phyloP scores from a whole-genome alignment of 2,329 filamentous ascomycete genomes.

The Penicillium sclerotigenum region DNA sequence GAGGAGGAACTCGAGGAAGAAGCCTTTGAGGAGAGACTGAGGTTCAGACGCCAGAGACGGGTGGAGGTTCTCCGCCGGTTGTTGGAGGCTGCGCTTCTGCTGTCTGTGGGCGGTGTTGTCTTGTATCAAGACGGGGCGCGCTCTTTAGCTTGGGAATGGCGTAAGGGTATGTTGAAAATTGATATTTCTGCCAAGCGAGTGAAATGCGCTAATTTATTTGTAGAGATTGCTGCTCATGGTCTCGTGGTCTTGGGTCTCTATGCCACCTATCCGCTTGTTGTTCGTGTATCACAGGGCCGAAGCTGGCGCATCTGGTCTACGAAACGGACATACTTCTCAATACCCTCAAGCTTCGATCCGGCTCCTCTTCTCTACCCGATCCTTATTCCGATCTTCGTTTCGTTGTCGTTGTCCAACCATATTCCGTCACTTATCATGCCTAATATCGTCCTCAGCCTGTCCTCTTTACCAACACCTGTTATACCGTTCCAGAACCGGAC shows the following conservation, averaged over 20 bases:
- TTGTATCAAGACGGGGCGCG: slow-evolving; percentile 33
- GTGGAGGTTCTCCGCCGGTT: slow-evolving; percentile 48
- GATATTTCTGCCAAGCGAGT: not conserved
- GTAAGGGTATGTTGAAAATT: slow-evolving; percentile 32
- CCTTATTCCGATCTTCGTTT: slow-evolving; percentile 70
- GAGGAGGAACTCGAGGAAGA: slow-evolving; percentile 30
- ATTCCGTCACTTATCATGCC: slow-evolving; percentile 64
- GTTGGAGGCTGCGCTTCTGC: slow-evolving; percentile 55
- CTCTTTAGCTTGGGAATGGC: slow-evolving; percentile 36
- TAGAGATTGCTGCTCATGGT: slow-evolving; percentile 37
- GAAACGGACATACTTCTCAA: slow-evolving; percentile 49
- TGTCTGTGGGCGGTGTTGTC: slow-evolving; percentile 50
- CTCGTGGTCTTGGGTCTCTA: slow-evolving; percentile 35
- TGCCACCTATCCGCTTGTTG: slow-evolving; percentile 57
- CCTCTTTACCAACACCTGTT: slow-evolving; percentile 69
- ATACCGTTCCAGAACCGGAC: slow-evolving; percentile 62
- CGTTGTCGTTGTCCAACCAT: slow-evolving; percentile 66
- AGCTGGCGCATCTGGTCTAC: slow-evolving; percentile 29
- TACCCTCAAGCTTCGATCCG: slow-evolving; percentile 82
- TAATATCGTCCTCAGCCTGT: slow-evolving; percentile 77
- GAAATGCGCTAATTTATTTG: slow-evolving; percentile 8
- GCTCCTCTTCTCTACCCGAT: slow-evolving; percentile 87
- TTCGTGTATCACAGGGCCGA: slow-evolving; percentile 35
- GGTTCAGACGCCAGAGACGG: slow-evolving; percentile 33
- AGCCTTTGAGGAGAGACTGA: slow-evolving; percentile 21